A percentile compares a stretch with the other conserved stretches of the same genome.
These are phyloP conservation scores for Geotrichum restrictum DNA, from an alignment of 1,139 yeast genomes.

Conservation along the genomic window DNA sequence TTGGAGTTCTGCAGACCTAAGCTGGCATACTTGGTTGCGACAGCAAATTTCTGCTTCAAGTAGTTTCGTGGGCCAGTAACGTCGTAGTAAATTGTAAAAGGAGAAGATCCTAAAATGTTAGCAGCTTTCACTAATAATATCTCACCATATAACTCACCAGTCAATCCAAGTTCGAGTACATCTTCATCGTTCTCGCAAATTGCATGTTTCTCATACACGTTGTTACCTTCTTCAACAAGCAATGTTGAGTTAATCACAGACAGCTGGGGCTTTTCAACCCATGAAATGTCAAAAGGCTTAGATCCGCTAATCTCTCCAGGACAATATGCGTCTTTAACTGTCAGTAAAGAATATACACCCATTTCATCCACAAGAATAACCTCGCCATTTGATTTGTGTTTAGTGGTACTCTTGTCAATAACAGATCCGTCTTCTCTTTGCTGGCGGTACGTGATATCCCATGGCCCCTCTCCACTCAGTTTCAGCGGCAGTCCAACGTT, in stretches of 20 bases:
- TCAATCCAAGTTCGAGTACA: slow-evolving; percentile 47
- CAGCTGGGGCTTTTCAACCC: slow-evolving; percentile 55
- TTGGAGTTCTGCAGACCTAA: slow-evolving; percentile 39
- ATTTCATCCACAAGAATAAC: slow-evolving; percentile 47
- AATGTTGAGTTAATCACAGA: slow-evolving; percentile 39
- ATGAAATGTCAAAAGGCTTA: slow-evolving; percentile 28
- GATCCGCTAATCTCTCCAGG: slow-evolving; percentile 50
- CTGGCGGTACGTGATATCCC: slow-evolving; percentile 45
- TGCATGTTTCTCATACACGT: slow-evolving; percentile 37
- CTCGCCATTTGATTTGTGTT: slow-evolving; percentile 31
- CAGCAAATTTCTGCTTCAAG: slow-evolving; percentile 43
- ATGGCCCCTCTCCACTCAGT: slow-evolving; percentile 49
- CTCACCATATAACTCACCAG: slow-evolving; percentile 43
- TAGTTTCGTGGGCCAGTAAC: slow-evolving; percentile 57
- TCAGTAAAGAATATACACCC: slow-evolving; percentile 60
- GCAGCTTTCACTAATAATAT: neutral
- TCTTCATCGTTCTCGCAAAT: slow-evolving; percentile 51
- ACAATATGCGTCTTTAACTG: slow-evolving; percentile 65
- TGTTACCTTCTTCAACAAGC: slow-evolving; percentile 25
- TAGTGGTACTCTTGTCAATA: slow-evolving; percentile 1
- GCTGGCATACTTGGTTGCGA: slow-evolving; percentile 50
- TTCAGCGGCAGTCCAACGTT: slow-evolving; percentile 55
- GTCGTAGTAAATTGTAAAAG: slow-evolving; percentile 69
- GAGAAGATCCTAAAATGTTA: slow-evolving; percentile 45
- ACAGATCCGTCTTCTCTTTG: slow-evolving; percentile 21